These are phyloP conservation scores for Colletotrichum viniferum DNA, from an alignment of 2,329 filamentous ascomycete genomes.

Conservation along the genomic window DNA sequence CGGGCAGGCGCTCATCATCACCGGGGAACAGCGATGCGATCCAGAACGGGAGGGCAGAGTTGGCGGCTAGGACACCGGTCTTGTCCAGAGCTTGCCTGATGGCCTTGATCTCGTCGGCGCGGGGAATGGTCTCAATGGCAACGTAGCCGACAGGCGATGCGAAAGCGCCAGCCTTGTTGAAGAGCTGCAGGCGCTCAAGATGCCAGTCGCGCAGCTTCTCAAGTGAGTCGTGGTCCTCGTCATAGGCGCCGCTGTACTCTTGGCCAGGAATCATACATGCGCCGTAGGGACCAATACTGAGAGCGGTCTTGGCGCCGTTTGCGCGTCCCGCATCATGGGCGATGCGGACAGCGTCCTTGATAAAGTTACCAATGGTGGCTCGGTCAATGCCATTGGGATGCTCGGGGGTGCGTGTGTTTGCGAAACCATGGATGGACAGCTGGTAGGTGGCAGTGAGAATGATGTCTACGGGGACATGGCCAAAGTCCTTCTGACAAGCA, in stretches of 20 bases:
- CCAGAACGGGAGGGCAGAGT: constrained; percentile 55
- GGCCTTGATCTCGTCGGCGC: constrained; percentile 65
- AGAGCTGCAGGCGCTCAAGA: constrained; percentile 54
- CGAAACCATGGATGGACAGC: constrained; percentile 61
- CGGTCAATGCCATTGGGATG: constrained; percentile 48
- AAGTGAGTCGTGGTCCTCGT: constrained; percentile 47
- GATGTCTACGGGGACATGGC: constrained; percentile 61
- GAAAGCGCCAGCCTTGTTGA: constrained; percentile 44
- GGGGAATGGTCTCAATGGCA: constrained; percentile 70
- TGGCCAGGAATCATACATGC: constrained; percentile 69
- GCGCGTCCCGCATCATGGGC: constrained; percentile 37
- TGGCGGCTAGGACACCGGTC: constrained; percentile 29
- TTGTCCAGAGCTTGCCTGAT: constrained; percentile 50
- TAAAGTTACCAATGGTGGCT: constrained; percentile 41
- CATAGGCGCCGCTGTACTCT: constrained; percentile 69
- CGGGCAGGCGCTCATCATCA: constrained; percentile 56
- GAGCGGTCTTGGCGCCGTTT: constrained; percentile 45
- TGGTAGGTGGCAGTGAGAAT: constrained; percentile 74
- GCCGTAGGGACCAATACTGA: constrained; percentile 71
- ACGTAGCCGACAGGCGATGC: constrained; percentile 53
- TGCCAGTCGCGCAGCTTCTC: constrained; percentile 62
- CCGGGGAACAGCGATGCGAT: constrained; percentile 67
- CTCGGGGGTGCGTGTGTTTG: constrained; percentile 45
- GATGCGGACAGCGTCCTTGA: constrained; percentile 50
- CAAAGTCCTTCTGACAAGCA: constrained; percentile 62